Percentiles rank a stretch among this genome's conserved stretches.
phyloP scores from a whole-genome alignment of 2,329 filamentous ascomycete genomes.

The Ploettnerulaceae sp. region DNA sequence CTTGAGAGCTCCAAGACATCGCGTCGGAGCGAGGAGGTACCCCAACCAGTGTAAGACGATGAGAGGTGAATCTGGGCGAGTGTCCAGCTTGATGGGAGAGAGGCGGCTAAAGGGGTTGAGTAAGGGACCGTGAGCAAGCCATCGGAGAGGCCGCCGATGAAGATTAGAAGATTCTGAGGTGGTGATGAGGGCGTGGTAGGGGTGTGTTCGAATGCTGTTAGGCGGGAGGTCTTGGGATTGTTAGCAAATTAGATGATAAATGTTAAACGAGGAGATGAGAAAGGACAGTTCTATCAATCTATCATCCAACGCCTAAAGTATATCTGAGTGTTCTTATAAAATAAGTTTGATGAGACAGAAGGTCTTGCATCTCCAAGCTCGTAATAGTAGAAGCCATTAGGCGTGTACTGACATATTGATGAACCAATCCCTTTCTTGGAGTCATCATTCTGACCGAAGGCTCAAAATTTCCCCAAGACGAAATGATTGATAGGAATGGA shows the following conservation, averaged over 20 bases:
- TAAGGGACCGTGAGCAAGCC: conserved; percentile 47
- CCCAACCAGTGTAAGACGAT: conserved; percentile 38
- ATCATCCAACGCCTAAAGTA: too few relatives aligned
- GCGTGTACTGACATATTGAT: conserved; percentile 24
- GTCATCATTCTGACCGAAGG: conserved; percentile 4
- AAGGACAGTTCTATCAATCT: too few relatives aligned
- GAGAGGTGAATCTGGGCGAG: conserved; percentile 43
- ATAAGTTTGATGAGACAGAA: too few relatives aligned
- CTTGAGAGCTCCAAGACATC: conserved; percentile 46
- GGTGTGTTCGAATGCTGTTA: conserved; percentile 34
- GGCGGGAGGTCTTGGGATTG: conserved; percentile 22
- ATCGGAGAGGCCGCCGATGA: conserved; percentile 51
- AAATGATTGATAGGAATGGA: background rate
- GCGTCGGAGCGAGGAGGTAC: conserved; percentile 40
- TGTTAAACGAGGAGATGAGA: background rate
- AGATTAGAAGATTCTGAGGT: conserved; percentile 44
- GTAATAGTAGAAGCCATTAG: too few relatives aligned
- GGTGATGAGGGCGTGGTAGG: conserved; percentile 15
- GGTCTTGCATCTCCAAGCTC: too few relatives aligned
- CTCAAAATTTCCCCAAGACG: background rate
- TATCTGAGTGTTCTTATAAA: too few relatives aligned
- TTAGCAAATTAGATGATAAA: background rate
- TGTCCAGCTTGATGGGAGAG: conserved; percentile 38
- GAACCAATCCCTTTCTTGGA: conserved; percentile 21
- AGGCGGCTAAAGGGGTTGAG: conserved; percentile 36